Base-by-base conservation (phyloP, 805 yeast genomes). In the Wickerhamiella kazuoi region DNA sequence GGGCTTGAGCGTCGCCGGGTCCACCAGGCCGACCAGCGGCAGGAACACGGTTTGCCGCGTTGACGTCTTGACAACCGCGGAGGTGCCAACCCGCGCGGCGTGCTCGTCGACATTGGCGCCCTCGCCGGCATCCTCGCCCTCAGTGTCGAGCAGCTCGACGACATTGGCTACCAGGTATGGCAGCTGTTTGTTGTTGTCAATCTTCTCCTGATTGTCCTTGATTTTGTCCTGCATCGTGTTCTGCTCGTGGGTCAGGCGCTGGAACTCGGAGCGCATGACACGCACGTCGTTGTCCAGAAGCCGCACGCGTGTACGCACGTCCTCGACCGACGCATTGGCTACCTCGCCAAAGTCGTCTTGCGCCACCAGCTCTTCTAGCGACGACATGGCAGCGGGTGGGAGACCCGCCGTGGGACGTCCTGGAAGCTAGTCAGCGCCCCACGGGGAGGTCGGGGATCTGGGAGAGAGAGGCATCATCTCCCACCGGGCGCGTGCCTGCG, bases 11-110 rank as follows among this genome's bases (percentile, higher is more conserved):
- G 69, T 71, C 35, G 74, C 76, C 1, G 95, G 86, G 51, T 86
- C 96, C 17, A 90, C 99, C 39, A 90, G 65, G 17, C 99, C 99
- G 42, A 90, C 80, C 61, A 90, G 71, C 28, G 99, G 99, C 55
- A 90, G 65, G 52, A 90, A 90, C 26, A 90, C 93, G 2, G 99
- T 90, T 56, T 90, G 99, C 55, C 99, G 75, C 8, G 98, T 90
- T 1, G 95, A 82, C 0, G 99, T 90, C 61, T 90, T 90, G 46
- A 90, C 81, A 29, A 90, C 98, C 1, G 99, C 99, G n/a, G 94
- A 83, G 61, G 87, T 84, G 5, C 98, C 97, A 34, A 73, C 72
- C 46, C 94, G 75, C 11, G 93, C 71, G 35, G 95, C 80, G 55
- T 90, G 95, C 50, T 82, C 64, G 60, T 90, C 96, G 35, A 84